Evolutionary conservation across 2,329 filamentous ascomycete species (phyloP).

Genomic region (Colletotrichum somersetense): DNA sequence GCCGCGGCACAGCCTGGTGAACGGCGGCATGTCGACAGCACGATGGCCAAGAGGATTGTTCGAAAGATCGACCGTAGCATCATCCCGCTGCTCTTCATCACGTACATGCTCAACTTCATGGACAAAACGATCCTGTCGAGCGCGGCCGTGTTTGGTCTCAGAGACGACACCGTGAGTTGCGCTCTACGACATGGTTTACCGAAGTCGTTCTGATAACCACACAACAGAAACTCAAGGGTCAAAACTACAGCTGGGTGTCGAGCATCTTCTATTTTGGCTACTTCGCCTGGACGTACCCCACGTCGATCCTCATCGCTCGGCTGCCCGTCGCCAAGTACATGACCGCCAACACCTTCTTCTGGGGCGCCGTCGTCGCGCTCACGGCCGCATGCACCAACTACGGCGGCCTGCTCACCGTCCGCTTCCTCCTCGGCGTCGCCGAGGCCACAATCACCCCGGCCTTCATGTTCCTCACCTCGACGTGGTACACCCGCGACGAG

Average conservation of each 20-base stretch:
- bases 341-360: slow-evolving; percentile 61
- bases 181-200: background rate
- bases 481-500: slow-evolving; percentile 69
- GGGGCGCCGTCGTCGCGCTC: slow-evolving; percentile 61
- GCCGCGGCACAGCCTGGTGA: slow-evolving; percentile 22
- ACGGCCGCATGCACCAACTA: slow-evolving; percentile 62
- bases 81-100: slow-evolving; percentile 68
- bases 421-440: slow-evolving; percentile 66
- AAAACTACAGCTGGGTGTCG: slow-evolving; percentile 64
- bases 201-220: slow-evolving; percentile 53
- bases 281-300: slow-evolving; percentile 63
- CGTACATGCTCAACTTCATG: slow-evolving; percentile 72
- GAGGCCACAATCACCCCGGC: slow-evolving; percentile 68
- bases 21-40: slow-evolving; percentile 41
- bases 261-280: slow-evolving; percentile 58
- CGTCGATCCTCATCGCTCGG: slow-evolving; percentile 61
- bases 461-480: slow-evolving; percentile 68
- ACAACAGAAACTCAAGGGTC: slow-evolving; percentile 67
- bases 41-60: slow-evolving; percentile 55
- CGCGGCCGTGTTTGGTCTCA: slow-evolving; percentile 68
- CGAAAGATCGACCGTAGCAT: slow-evolving; percentile 68
- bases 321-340: slow-evolving; percentile 63
- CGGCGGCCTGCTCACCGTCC: slow-evolving; percentile 61
- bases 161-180: slow-evolving; percentile 57
- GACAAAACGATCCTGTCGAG: slow-evolving; percentile 70